A percentile compares a stretch with the other conserved stretches of the same genome.
These are phyloP conservation scores for Corylus avellana DNA, from an alignment of 306 rosid species.

Conservation along the genomic window DNA sequence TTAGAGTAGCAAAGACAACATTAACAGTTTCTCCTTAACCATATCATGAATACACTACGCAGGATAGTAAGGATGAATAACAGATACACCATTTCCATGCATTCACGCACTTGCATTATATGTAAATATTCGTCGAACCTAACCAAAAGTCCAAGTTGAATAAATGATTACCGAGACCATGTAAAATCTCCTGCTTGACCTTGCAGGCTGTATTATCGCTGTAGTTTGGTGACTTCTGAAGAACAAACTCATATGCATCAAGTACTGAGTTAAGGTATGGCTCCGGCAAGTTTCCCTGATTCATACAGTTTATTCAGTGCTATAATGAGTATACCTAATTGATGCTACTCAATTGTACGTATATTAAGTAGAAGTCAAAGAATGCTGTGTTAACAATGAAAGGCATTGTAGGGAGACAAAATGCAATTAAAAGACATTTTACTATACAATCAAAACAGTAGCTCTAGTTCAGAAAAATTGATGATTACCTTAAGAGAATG, in stretches of 20 bases:
- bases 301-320: constrained; percentile 39
- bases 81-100: not conserved
- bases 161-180: constrained; percentile 79
- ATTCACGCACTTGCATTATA: not conserved
- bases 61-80: not conserved
- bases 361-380: constrained; percentile 22
- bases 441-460: constrained; percentile 29
- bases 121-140: constrained; percentile 5
- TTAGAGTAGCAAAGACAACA: not conserved
- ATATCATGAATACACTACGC: not conserved
- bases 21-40: not conserved
- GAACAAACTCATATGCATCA: constrained; percentile 72
- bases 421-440: constrained; percentile 3
- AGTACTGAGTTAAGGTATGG: constrained; percentile 78
- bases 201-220: constrained; percentile 61
- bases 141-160: constrained; percentile 17
- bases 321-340: constrained; percentile 27
- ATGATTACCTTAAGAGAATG: constrained; percentile 80
- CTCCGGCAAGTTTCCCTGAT: constrained; percentile 87
- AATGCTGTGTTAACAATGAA: not conserved
- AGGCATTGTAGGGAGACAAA: constrained; percentile 13
- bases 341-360: constrained; percentile 22
- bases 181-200: constrained; percentile 94
- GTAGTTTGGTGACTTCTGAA: constrained; percentile 69
- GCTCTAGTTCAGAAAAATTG: constrained; percentile 10